Evolutionary conservation across 352 stramenopile species (phyloP), one percentile per base, ranked within the genome.

Genomic region (Phytopythium vexans): DNA sequence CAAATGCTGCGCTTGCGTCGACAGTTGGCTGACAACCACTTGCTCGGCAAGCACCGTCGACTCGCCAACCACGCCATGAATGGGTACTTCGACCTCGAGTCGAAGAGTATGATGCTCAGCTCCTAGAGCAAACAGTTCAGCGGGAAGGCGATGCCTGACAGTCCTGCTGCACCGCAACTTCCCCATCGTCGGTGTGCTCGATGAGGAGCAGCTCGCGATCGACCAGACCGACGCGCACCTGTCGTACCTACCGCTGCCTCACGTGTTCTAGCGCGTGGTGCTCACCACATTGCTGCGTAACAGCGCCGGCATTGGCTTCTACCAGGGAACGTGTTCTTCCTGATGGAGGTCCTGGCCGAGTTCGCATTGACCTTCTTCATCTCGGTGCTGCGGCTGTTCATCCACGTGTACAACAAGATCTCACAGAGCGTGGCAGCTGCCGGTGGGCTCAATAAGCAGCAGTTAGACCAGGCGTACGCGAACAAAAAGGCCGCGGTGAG

Each of bases 371-470:
- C 90, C 3, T 58, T 96, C 1, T 91, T 98, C 57, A 70, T 78
- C 12, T 85, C 81, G 3, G 93, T 97, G 36, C 95, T 94, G 6
- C 81, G 95, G 9, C 81, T 98, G 8, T 69, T 97, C 46, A 97
- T 98, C 60, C 94, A 94, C 61, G 90, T 98, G 41, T 82, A 98
- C 65, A 89, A 98, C 79, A 97, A 97, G 59, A 81, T 96, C 58
- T 66, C 76, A 48, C 55, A 65, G 34, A 60, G 61, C 43, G 74
- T 87, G 8, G 58, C 52, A 11, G 34, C 49, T 8, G 59, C 58
- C 14, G 56, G 58, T 15, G 47, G 41, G 8, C 10, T 76, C 16
- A 64, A 64, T 41, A 72, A 68, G 47, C 49, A 54, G 38, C 56
- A 77, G 11, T 82, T 70, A 27, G 49, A 69, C 44, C 55, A 62